phyloP scores from a whole-genome alignment of 768 basidiomycete species.

The Tricholoma sp. region DNA sequence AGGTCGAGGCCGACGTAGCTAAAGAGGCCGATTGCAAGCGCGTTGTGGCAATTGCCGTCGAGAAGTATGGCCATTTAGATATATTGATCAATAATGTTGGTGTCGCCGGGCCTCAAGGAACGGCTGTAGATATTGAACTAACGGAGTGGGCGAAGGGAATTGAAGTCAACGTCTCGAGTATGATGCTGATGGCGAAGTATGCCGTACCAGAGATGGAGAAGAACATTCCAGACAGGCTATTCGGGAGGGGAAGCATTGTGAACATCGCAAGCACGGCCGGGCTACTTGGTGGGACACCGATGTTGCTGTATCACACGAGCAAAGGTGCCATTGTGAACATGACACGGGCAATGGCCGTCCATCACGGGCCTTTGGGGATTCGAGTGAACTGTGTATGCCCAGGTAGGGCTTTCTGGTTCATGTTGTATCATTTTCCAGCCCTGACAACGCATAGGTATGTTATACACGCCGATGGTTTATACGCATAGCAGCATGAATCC shows the following conservation, averaged over 20 bases:
- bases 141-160: conserved; percentile 30
- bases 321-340: conserved; percentile 40
- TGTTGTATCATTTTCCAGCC: not conserved
- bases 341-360: conserved; percentile 40
- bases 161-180: conserved; percentile 36
- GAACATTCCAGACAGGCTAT: conserved; percentile 22
- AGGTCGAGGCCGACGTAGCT: conserved; percentile 33
- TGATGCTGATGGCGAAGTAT: conserved; percentile 40
- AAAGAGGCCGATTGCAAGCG: conserved; percentile 29
- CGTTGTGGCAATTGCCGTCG: conserved; percentile 29
- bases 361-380: conserved; percentile 36
- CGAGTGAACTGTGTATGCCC: conserved; percentile 38
- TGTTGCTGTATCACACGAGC: conserved; percentile 37
- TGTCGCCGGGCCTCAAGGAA: conserved; percentile 32
- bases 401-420: conserved; percentile 20
- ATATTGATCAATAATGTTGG: conserved; percentile 41
- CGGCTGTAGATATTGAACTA: conserved; percentile 33
- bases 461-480: conserved; percentile 39
- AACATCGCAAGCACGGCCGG: conserved; percentile 37
- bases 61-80: conserved; percentile 34
- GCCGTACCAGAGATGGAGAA: conserved; percentile 40
- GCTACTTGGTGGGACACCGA: conserved; percentile 32
- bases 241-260: conserved; percentile 35
- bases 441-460: conserved; percentile 25
- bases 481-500: conserved; percentile 27